Percentiles rank a stretch among this genome's conserved stretches.
phyloP scores from a whole-genome alignment of 352 stramenopile genomes.

The Phytophthora aleatoria region DNA sequence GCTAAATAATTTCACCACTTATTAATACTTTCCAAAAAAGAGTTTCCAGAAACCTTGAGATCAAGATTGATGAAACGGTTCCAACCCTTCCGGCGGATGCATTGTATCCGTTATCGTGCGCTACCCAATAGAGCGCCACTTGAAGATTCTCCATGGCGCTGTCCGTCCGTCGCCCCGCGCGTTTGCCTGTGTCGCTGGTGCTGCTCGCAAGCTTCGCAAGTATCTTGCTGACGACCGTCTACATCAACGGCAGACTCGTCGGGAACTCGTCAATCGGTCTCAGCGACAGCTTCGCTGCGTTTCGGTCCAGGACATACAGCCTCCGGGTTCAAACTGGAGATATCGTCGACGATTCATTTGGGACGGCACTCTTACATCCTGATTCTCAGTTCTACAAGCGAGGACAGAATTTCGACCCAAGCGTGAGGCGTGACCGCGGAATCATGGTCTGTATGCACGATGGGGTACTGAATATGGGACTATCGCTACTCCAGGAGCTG shows the following conservation, averaged over 20 bases:
- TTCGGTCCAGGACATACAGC: constrained; percentile 20
- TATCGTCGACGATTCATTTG: not conserved
- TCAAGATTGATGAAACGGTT: no score
- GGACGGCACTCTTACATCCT: constrained; percentile 1
- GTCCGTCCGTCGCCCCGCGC: not conserved
- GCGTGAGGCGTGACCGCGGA: constrained; percentile 19
- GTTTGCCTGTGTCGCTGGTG: constrained; percentile 12
- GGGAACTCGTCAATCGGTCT: constrained; percentile 13
- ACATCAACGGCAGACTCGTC: constrained; percentile 29
- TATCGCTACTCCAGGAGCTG: constrained; percentile 42
- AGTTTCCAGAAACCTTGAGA: no score
- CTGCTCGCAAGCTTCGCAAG: constrained; percentile 22
- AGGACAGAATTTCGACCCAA: constrained; percentile 19
- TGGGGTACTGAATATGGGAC: constrained; percentile 40
- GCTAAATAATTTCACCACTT: no score
- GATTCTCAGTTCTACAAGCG: constrained; percentile 21
- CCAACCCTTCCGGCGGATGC: no score
- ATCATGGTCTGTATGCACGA: constrained; percentile 42
- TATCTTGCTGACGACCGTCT: constrained; percentile 23
- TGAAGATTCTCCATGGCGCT: constrained; percentile 5
- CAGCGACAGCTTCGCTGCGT: constrained; percentile 31
- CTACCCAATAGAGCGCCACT: not conserved
- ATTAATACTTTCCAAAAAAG: no score
- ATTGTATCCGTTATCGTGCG: not conserved
- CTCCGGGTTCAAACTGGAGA: not conserved